phyloP scores from a whole-genome alignment of 805 yeast species.

The Torulaspora maleeae region DNA sequence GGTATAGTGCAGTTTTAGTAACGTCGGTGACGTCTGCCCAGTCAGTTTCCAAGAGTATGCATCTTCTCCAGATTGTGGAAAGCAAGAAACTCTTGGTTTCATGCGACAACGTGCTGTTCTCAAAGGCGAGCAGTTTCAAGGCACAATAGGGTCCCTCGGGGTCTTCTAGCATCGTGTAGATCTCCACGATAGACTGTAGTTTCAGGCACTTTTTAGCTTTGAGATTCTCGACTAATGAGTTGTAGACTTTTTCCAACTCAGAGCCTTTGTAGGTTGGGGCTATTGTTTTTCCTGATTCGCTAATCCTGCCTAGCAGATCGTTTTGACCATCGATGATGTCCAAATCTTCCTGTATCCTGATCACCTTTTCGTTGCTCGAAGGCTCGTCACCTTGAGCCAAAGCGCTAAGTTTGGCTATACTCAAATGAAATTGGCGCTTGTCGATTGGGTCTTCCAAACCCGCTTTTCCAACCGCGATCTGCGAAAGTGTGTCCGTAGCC shows the following conservation, averaged over 20 bases:
- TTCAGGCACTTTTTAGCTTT: constrained; percentile 37
- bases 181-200: constrained; percentile 46
- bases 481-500: constrained; percentile 48
- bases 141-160: constrained; percentile 41
- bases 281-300: constrained; percentile 23
- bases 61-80: constrained; percentile 53
- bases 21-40: constrained; percentile 42
- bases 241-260: constrained; percentile 22
- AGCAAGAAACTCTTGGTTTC: constrained; percentile 34
- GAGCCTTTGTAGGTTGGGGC: constrained; percentile 23
- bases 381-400: constrained; percentile 37
- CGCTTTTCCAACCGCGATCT: constrained; percentile 42
- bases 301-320: constrained; percentile 32
- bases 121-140: constrained; percentile 46
- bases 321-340: constrained; percentile 49
- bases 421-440: constrained; percentile 50
- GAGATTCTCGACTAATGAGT: constrained; percentile 25
- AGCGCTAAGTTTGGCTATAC: constrained; percentile 66
- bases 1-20: constrained; percentile 43
- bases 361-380: constrained; percentile 22
- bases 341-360: constrained; percentile 48
- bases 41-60: constrained; percentile 52
- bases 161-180: constrained; percentile 46
- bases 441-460: constrained; percentile 35
- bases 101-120: constrained; percentile 25